phyloP scores from a whole-genome alignment of 768 basidiomycete species.

The Porpolomopsis calyptriformis region DNA sequence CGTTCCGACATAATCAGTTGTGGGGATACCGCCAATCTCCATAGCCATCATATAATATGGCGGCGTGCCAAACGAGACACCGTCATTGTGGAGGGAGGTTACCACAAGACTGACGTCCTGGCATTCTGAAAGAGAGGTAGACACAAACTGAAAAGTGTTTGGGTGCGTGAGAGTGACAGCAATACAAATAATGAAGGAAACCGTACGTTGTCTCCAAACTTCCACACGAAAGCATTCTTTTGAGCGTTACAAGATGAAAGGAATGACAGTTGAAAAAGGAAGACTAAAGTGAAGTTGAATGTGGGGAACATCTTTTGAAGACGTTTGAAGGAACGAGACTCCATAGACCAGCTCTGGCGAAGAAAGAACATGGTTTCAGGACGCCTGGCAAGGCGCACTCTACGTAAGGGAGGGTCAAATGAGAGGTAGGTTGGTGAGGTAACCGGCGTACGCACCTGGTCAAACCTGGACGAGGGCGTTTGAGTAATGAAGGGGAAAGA shows the following conservation, averaged over 20 bases:
- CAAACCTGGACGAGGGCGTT: not conserved
- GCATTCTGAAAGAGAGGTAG: slow-evolving; percentile 20
- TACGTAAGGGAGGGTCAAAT: not conserved
- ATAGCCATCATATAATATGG: slow-evolving; percentile 38
- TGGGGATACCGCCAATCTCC: slow-evolving; percentile 25
- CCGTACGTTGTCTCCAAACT: slow-evolving; percentile 22
- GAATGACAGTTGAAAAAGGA: slow-evolving; percentile 19
- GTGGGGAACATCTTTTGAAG: not conserved
- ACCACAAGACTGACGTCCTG: slow-evolving; percentile 18
- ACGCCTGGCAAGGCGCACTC: not conserved
- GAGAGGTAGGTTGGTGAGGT: too few species aligned
- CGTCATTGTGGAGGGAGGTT: slow-evolving; percentile 11
- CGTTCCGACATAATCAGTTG: slow-evolving; percentile 26
- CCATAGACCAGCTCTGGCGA: not conserved
- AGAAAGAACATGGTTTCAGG: not conserved
- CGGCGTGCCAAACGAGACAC: slow-evolving; percentile 13
- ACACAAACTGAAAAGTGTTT: slow-evolving; percentile 4
- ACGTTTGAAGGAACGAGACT: not conserved
- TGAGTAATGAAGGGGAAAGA: not conserved
- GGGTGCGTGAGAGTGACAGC: not conserved
- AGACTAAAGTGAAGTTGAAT: not conserved
- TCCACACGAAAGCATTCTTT: slow-evolving; percentile 22
- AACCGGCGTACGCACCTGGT: not conserved
- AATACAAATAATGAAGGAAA: not conserved
- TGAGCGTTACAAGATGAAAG: slow-evolving; percentile 12